Evolutionary conservation across 2,329 filamentous ascomycete species (phyloP), one percentile per base, ranked within the genome.

Genomic region (Scedosporium aurantiacum): DNA sequence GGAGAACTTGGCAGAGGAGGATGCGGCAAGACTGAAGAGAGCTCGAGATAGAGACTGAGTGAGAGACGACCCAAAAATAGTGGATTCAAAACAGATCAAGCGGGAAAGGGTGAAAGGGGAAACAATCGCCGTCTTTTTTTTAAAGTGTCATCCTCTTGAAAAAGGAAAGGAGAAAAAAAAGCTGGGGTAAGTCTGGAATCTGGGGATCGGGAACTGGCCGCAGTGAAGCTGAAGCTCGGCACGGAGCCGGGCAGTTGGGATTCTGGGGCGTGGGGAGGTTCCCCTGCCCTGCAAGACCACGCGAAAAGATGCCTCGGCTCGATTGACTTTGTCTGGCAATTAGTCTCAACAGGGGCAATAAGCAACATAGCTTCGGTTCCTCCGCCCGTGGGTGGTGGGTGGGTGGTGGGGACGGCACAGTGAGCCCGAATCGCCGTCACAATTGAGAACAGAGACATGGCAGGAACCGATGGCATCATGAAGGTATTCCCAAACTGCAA

Each of bases 271-370:
- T 47, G 57, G 57, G 40, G 14, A 43, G 28, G 56, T 41, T 37
- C 18, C 37, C 25, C n/a, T n/a, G 54, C 18, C 32, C 37, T 16
- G 28, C 56, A n/a, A 18, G 8, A 16, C 56, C 56, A n/a, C 18
- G 57, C 23, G 57, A 25, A 14, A 45, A 59, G 57, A 45, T 59
- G 57, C 57, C 57, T 59, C 57, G 57, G 57, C 57, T 45, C 25
- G 21, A 16, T 28, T 45, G 37, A 18, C 41, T 27, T 23, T 23
- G 57, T 47, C 50, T 41, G 16, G 21, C 27, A 18, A 21, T 23
- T 25, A 37, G 7, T 14, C 18, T 4, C 18, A 41, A 23, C 28
- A 41, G 28, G 56, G 56, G 28, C 5, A 40, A 57, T 10, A 10
- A 27, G 54, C 21, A 18, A 25, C 10, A 32, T 8, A 37, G 23